phyloP scores from a whole-genome alignment of 1,284 basidiomycete species.

The Quambalaria eucalypti region DNA sequence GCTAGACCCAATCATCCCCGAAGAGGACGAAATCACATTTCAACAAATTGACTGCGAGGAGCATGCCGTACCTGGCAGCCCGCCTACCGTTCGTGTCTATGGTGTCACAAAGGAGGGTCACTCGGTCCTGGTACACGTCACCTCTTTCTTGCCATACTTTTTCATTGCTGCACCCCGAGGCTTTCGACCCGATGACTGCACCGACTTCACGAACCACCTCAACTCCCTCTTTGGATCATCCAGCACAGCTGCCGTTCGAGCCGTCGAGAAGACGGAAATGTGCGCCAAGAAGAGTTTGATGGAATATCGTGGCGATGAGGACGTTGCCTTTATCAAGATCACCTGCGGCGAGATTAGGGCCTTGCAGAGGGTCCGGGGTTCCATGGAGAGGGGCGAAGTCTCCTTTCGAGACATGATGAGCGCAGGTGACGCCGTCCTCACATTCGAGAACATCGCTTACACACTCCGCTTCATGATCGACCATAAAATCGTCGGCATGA shows the following conservation, averaged over 20 bases:
- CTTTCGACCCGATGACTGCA: conserved; percentile 33
- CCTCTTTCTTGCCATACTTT: conserved; percentile 45
- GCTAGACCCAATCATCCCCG: conserved; percentile 20
- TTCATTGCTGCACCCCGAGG: conserved; percentile 41
- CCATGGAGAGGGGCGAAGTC: conserved; percentile 42
- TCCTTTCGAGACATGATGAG: conserved; percentile 40
- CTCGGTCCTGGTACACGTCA: conserved; percentile 43
- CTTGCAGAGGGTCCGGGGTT: conserved; percentile 34
- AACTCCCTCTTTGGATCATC: conserved; percentile 11
- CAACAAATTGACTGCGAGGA: conserved; percentile 47
- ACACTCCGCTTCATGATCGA: conserved; percentile 47
- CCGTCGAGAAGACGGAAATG: conserved; percentile 25
- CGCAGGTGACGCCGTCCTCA: conserved; percentile 31
- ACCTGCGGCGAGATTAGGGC: conserved; percentile 33
- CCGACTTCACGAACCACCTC: conserved; percentile 40
- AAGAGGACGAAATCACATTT: conserved; percentile 28
- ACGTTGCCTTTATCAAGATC: conserved; percentile 42
- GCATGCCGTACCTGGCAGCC: conserved; percentile 21
- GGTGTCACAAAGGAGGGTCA: conserved; percentile 38
- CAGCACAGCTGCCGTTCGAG: conserved; percentile 24
- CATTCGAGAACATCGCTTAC: conserved; percentile 45
- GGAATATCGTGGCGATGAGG: conserved; percentile 38
- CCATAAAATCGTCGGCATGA: conserved; percentile 43
- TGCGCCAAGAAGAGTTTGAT: conserved; percentile 40
- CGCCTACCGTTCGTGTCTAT: conserved; percentile 43